Evolutionary conservation across 768 basidiomycete genomes (phyloP), one percentile per base, ranked within the genome.

Genomic region (Mycena rosella): DNA sequence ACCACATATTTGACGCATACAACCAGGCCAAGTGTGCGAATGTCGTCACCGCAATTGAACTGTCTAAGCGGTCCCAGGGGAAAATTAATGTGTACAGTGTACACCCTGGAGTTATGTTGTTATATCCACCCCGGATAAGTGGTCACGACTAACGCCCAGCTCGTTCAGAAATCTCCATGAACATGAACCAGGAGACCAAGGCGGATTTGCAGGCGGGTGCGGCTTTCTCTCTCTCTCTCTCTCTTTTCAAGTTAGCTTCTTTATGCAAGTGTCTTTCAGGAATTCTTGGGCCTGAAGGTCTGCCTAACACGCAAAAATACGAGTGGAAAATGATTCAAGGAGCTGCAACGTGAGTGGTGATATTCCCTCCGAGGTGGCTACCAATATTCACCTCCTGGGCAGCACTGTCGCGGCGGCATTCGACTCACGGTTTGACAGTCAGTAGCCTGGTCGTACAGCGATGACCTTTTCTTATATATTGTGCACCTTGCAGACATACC

Each of bases 1-100:
- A 45, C 20, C 10, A 22, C 24, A 36, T 2, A 17, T 2, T 32
- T 20, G 38, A 14, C 15, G 4, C 51, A 1, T 69, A 65, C 61
- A 27, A 13, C 4, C 68, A 61, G 32, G 59, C 59, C 3, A 69
- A 60, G 51, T 38, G 27, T 17, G 68, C 68, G 34, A 69, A 69
- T 24, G 40, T 69, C 34, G 57, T 69, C 32, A 52, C 47, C 3
- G 68, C 63, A 0, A 61, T 61, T n/a, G 65, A 66, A 17, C 34
- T 66, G 20, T 66, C 57, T 0, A 59, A 60, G 52, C 38, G 65
- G 2, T 45, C 51, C 7, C 34, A 38, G 14, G 65, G 58, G 7
- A 22, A 45, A 20, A 60, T 66, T 17, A 65, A 65, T 17, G 64
- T 20, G 3, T 65, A 65, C 20, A 65, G 57, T 48, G 5, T 65